Evolutionary conservation across 106 monocot species (phyloP).

Genomic region (Vanilla planifolia): DNA sequence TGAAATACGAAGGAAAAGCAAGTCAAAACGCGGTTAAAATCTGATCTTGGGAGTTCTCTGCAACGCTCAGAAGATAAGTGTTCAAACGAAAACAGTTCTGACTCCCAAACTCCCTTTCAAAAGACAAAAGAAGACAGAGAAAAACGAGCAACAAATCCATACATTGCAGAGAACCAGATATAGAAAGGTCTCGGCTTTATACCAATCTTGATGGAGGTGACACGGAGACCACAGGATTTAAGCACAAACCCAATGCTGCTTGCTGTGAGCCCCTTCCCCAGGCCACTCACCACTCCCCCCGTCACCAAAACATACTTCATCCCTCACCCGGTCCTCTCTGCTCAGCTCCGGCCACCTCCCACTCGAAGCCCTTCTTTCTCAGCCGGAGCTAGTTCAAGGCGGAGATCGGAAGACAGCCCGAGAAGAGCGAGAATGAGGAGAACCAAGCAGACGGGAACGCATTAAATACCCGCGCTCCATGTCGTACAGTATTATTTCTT

Average conservation of each 20-base stretch:
- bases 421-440: too few relatives aligned
- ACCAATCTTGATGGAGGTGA: conserved; percentile 25
- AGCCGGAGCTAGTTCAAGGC: not conserved
- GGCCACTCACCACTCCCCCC: conserved; percentile 23
- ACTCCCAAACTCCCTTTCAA: not conserved
- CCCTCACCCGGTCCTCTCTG: not conserved
- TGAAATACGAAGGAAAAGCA: too few relatives aligned
- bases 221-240: conserved; percentile 13
- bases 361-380: not conserved
- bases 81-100: not conserved
- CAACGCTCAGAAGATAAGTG: not conserved
- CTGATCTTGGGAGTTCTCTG: not conserved
- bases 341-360: not conserved
- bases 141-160: too few relatives aligned
- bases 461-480: too few relatives aligned
- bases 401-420: too few relatives aligned
- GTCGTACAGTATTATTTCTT: too few relatives aligned
- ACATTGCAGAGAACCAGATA: not conserved
- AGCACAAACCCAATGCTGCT: conserved; percentile 25
- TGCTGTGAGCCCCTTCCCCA: conserved; percentile 22
- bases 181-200: not conserved
- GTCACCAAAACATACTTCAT: conserved; percentile 25
- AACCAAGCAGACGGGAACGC: too few relatives aligned
- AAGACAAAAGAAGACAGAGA: not conserved
- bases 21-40: not conserved